Base-by-base conservation (phyloP, 2,329 filamentous ascomycete genomes). In the Zymoseptoria crescenta region DNA sequence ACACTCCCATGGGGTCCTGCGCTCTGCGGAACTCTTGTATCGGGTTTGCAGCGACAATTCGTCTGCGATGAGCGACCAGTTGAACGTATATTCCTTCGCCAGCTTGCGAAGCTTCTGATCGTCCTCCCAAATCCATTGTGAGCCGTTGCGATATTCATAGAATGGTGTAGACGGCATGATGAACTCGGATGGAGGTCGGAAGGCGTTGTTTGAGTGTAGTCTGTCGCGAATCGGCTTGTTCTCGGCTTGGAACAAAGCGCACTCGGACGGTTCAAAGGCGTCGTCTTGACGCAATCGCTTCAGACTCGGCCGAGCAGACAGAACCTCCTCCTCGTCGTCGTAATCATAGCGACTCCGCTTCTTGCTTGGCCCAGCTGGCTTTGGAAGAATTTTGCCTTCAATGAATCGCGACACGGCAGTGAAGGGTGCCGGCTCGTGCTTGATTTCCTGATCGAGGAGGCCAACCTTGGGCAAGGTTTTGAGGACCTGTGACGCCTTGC, bases 1-100 rank as follows among this genome's bases (percentile, higher is more conserved):
- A 72, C 94, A 99, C 76, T 99, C 94, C 94, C 94, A 99, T 0
- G 93, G 91, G 2, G 93, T 97, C 53, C 94, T 84, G 62, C 94
- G 83, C 72, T 97, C 93, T 9, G 91, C 86, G 1, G 90, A 91
- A 20, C 92, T 93, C n/a, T 85, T 82, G 69, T 91, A 95, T 13
- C 86, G 73, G 0, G 91, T 95, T 56, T 84, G 85, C 16, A 87
- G 82, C 1, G 85, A 82, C 56, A 97, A 78, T 60, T 93, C 87
- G 66, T 84, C 89, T 1, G 92, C 89, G 56, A 97, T 96, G 4
- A 99, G 80, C 2, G 91, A 95, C 94, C 94, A 99, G 68, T 99
- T 99, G 77, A 96, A 97, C 0, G 91, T 91, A 70, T 94, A 96
- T 63, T 97, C 91, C 67, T 91, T 88, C 19, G 96, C 94, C 49